These are phyloP conservation scores for Suzukiozyma palmioleophila DNA, from an alignment of 1,139 yeast genomes.

Conservation along the genomic window DNA sequence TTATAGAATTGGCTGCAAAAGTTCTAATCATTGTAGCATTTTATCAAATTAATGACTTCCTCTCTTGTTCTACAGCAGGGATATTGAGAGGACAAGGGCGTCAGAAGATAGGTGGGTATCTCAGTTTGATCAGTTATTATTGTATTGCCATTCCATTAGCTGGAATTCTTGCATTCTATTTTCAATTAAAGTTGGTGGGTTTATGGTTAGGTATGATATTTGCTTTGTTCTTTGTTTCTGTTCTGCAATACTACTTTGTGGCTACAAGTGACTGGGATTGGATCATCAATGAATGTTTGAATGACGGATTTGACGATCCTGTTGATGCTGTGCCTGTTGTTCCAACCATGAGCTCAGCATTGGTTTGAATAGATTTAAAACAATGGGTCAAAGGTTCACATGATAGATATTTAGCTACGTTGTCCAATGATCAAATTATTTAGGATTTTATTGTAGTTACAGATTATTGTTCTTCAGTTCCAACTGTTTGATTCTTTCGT, in stretches of 20 bases:
- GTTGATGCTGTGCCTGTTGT: constrained; percentile 30
- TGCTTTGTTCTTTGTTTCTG: constrained; percentile 47
- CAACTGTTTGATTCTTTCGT: constrained; percentile 11
- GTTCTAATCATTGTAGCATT: constrained; percentile 54
- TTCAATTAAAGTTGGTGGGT: constrained; percentile 44
- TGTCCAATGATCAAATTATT: no score
- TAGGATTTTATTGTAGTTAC: no score
- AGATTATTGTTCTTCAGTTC: constrained; percentile 7
- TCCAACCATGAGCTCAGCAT: constrained; percentile 27
- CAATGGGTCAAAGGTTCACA: no score
- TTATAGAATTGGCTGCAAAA: constrained; percentile 45
- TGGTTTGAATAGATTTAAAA: no score
- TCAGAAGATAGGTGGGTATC: constrained; percentile 59
- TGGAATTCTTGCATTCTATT: constrained; percentile 47
- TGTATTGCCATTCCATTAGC: constrained; percentile 57
- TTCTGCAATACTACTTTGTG: constrained; percentile 44
- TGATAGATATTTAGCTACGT: no score
- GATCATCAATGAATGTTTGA: constrained; percentile 41
- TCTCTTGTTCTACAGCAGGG: constrained; percentile 56
- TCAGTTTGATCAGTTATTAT: constrained; percentile 56
- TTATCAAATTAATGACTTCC: constrained; percentile 55
- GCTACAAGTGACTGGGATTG: constrained; percentile 52
- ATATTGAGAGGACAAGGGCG: constrained; percentile 65
- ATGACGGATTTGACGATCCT: constrained; percentile 34
- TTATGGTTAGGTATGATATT: constrained; percentile 61